Percentiles rank a stretch among this genome's conserved stretches.
Conservation (phyloP, 805 yeast genomes). For the Metschnikowia bowlesiae region DNA sequence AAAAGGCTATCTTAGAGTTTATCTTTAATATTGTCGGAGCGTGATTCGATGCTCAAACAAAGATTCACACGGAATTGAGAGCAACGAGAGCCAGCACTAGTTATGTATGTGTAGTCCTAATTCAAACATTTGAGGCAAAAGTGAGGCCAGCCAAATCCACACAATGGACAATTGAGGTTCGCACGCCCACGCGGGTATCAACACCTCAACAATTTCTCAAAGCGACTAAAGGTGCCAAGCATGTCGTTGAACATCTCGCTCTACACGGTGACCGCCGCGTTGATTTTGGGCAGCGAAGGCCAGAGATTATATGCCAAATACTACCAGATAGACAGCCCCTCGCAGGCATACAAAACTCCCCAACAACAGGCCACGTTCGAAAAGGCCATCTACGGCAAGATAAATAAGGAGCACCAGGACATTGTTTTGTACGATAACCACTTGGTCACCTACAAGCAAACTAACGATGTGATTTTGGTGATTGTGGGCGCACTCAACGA, state of each 20-base stretch:
- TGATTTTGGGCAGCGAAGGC: slow-evolving; percentile 79
- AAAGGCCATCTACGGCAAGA: slow-evolving; percentile 61
- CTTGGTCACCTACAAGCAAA: slow-evolving; percentile 81
- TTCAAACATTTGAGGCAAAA: too few relatives aligned
- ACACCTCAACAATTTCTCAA: slow-evolving; percentile 2
- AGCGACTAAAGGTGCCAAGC: background rate
- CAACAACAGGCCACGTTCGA: slow-evolving; percentile 79
- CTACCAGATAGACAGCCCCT: slow-evolving; percentile 49
- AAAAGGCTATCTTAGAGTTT: slow-evolving; percentile 32
- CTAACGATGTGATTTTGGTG: slow-evolving; percentile 68
- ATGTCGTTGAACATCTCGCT: slow-evolving; percentile 56
- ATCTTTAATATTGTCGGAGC: slow-evolving; percentile 27
- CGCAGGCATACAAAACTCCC: slow-evolving; percentile 40
- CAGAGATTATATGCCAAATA: slow-evolving; percentile 80
- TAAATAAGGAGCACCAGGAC: slow-evolving; percentile 78
- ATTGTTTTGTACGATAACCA: slow-evolving; percentile 74
- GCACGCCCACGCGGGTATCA: slow-evolving; percentile 4
- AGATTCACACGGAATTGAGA: background rate
- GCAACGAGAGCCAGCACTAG: too few relatives aligned
- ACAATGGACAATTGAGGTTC: background rate
- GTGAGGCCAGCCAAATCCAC: background rate
- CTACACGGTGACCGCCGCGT: slow-evolving; percentile 75
- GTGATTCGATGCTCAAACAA: background rate
- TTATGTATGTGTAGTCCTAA: too few relatives aligned
- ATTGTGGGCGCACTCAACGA: slow-evolving; percentile 74